Percentiles rank a stretch among this genome's conserved stretches.
These are phyloP conservation scores for Ascocoryne sarcoides DNA, from an alignment of 2,329 filamentous ascomycete species.

Conservation along the genomic window DNA sequence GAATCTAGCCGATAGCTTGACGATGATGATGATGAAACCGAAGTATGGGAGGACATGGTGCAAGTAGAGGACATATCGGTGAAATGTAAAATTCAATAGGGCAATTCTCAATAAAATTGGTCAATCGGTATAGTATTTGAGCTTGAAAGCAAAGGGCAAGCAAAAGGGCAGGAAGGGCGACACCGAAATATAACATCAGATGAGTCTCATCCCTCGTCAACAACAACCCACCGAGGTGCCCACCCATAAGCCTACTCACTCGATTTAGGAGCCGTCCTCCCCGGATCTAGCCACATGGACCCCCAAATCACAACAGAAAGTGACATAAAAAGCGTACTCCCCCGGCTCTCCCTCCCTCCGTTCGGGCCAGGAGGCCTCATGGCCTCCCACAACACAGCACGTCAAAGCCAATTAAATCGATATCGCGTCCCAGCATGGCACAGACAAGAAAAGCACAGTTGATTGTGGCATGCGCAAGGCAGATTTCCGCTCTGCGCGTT, in stretches of 20 bases:
- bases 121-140: not conserved
- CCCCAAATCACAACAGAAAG: not conserved
- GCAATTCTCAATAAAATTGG: not conserved
- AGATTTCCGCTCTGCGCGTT: not conserved
- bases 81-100: not conserved
- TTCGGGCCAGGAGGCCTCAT: too few relatives aligned
- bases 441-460: not conserved
- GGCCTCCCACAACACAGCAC: not conserved
- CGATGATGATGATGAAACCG: too few relatives aligned
- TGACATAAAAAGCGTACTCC: not conserved
- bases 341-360: not conserved
- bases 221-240: not conserved
- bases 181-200: not conserved
- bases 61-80: not conserved
- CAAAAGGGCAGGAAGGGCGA: not conserved
- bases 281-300: not conserved
- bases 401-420: not conserved
- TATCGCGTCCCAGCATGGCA: not conserved
- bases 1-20: not conserved
- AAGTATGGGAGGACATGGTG: slow-evolving; percentile 3
- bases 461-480: not conserved
- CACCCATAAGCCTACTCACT: not conserved
- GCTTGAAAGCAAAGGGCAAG: not conserved
- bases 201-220: not conserved
- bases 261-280: too few relatives aligned